These are phyloP conservation scores for Pseudogymnoascus sp. DNA, from an alignment of 2,329 filamentous ascomycete species.

Conservation along the genomic window DNA sequence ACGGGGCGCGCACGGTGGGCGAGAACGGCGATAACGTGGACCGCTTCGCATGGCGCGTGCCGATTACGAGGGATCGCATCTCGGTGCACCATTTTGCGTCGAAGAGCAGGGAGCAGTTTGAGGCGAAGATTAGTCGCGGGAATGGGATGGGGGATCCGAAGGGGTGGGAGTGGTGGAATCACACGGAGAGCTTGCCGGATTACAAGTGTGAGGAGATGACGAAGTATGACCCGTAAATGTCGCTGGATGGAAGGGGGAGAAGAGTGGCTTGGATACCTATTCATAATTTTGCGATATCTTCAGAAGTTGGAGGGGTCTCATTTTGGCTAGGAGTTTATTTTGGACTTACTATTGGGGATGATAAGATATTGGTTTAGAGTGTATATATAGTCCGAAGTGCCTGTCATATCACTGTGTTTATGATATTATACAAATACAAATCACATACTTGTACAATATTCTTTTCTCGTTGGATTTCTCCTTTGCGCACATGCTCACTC, in stretches of 20 bases:
- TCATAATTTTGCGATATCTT: background rate
- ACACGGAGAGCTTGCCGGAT: conserved; percentile 22
- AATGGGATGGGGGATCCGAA: conserved; percentile 25
- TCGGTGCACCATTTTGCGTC: conserved; percentile 30
- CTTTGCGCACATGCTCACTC: background rate
- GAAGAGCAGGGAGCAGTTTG: conserved; percentile 29
- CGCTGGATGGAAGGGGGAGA: background rate
- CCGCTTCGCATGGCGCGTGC: conserved; percentile 20
- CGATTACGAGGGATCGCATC: conserved; percentile 27
- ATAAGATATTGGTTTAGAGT: background rate
- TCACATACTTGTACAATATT: background rate
- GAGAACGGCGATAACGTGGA: conserved; percentile 23
- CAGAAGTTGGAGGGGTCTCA: background rate
- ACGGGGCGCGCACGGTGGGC: conserved; percentile 22
- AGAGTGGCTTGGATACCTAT: background rate
- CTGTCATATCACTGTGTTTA: background rate
- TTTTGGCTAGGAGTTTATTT: background rate
- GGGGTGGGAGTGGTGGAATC: conserved; percentile 21
- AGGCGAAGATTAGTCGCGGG: conserved; percentile 25
- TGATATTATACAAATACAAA: background rate
- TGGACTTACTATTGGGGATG: background rate
- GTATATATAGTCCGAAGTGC: background rate
- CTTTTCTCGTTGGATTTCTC: background rate
- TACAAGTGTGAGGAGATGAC: conserved; percentile 23
- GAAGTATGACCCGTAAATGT: conserved; percentile 19